Conservation (phyloP, 2,329 filamentous ascomycete species). For the Fusarium citri region DNA sequence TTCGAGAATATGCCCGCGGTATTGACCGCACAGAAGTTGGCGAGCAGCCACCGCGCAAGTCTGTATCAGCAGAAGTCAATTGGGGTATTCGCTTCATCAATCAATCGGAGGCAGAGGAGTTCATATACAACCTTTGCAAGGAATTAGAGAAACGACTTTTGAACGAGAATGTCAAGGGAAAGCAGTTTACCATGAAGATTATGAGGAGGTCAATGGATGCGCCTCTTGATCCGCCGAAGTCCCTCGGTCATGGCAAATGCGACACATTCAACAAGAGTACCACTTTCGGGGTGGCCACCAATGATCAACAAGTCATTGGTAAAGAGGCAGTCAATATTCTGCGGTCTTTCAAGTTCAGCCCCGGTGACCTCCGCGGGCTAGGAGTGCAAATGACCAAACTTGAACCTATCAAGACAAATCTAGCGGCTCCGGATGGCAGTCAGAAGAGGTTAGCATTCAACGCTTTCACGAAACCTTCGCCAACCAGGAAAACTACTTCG, state of each 20-base stretch:
- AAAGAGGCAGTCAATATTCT: slow-evolving; percentile 89
- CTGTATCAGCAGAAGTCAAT: slow-evolving; percentile 95
- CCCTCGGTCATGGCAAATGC: slow-evolving; percentile 94
- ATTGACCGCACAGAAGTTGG: slow-evolving; percentile 89
- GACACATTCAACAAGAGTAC: slow-evolving; percentile 93
- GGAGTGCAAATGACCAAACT: slow-evolving; percentile 95
- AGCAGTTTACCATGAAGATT: slow-evolving; percentile 91
- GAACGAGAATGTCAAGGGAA: slow-evolving; percentile 87
- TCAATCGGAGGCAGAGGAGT: slow-evolving; percentile 93
- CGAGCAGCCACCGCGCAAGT: slow-evolving; percentile 87
- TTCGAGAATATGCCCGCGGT: slow-evolving; percentile 90
- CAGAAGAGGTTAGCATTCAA: slow-evolving; percentile 84
- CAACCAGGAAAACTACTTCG: slow-evolving; percentile 55
- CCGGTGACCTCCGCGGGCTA: slow-evolving; percentile 91
- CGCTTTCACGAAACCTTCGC: slow-evolving; percentile 55
- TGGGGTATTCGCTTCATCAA: slow-evolving; percentile 97
- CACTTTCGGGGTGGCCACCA: slow-evolving; percentile 84
- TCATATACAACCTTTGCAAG: slow-evolving; percentile 84
- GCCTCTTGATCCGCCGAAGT: slow-evolving; percentile 90
- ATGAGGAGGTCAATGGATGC: slow-evolving; percentile 90
- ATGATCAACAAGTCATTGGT: slow-evolving; percentile 75
- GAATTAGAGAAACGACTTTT: slow-evolving; percentile 85
- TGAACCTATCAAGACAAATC: slow-evolving; percentile 75
- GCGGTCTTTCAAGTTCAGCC: slow-evolving; percentile 83
- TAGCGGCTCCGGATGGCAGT: slow-evolving; percentile 74